These are phyloP conservation scores for Trametes polyzona DNA, from an alignment of 1,284 basidiomycete genomes.

Conservation along the genomic window DNA sequence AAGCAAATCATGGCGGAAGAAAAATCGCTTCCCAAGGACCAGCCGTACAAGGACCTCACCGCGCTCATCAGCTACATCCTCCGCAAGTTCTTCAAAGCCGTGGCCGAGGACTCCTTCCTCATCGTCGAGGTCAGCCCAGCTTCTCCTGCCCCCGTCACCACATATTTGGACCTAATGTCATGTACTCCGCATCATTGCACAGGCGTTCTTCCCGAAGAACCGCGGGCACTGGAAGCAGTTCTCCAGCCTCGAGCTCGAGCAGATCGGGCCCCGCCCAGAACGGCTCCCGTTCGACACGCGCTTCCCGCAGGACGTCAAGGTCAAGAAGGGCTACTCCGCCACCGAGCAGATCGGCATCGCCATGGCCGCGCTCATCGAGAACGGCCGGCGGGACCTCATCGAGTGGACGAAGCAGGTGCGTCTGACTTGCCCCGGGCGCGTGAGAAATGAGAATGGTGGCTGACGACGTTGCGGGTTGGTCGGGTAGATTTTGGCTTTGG, in stretches of 20 bases:
- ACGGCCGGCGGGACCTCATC: slow-evolving; percentile 65
- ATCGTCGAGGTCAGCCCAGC: slow-evolving; percentile 71
- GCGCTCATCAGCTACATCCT: slow-evolving; percentile 84
- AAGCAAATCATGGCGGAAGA: slow-evolving; percentile 80
- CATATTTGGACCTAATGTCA: too few species aligned
- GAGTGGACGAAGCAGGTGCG: slow-evolving; percentile 83
- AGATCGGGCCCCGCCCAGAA: slow-evolving; percentile 47
- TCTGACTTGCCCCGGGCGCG: background rate
- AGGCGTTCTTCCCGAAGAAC: slow-evolving; percentile 91
- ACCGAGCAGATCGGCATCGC: slow-evolving; percentile 89
- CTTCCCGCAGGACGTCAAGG: slow-evolving; percentile 71
- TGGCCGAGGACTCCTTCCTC: slow-evolving; percentile 81
- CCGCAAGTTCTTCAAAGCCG: slow-evolving; percentile 89
- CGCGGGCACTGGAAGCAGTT: slow-evolving; percentile 84
- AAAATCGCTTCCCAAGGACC: slow-evolving; percentile 73
- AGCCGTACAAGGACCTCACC: slow-evolving; percentile 82
- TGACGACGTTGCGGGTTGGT: background rate
- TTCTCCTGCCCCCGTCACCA: too few species aligned
- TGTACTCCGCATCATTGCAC: too few species aligned
- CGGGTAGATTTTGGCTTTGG: slow-evolving; percentile 67
- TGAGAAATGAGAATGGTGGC: background rate
- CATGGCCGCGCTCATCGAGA: slow-evolving; percentile 74
- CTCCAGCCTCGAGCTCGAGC: slow-evolving; percentile 80
- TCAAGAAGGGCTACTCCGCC: slow-evolving; percentile 89
- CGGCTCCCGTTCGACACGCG: slow-evolving; percentile 46